Conservation (phyloP, 768 basidiomycete species). For the Panaeolus papilionaceus region DNA sequence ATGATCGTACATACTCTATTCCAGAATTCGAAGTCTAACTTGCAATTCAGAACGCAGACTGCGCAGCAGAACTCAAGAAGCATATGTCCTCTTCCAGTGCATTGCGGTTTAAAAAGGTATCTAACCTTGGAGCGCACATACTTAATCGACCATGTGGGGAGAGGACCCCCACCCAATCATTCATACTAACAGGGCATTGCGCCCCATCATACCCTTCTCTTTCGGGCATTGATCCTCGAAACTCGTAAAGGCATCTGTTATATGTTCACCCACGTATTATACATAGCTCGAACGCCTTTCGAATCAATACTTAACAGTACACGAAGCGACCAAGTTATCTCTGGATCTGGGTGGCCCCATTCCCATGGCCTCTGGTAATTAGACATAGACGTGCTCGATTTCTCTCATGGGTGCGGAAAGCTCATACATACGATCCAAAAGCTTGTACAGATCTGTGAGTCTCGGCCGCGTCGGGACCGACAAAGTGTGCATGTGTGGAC, state of each 20-base stretch:
- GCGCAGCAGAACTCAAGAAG: conserved; percentile 9
- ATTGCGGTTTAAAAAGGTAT: neutral
- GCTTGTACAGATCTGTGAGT: neutral
- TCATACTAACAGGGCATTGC: too few species aligned
- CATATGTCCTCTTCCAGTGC: neutral
- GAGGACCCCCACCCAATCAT: too few species aligned
- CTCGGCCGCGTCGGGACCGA: conserved; percentile 4
- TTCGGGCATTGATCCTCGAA: conserved; percentile 3
- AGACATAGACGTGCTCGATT: neutral
- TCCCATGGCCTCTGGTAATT: neutral
- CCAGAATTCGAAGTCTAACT: conserved; percentile 6
- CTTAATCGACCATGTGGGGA: neutral
- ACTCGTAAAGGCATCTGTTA: neutral
- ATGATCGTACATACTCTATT: conserved; percentile 10
- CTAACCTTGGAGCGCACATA: neutral
- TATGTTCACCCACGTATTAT: neutral
- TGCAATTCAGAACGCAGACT: neutral
- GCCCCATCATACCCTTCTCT: neutral
- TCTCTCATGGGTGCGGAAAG: neutral
- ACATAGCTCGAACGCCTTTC: neutral
- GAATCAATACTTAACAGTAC: neutral
- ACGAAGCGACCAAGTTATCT: neutral
- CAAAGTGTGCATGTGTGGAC: neutral
- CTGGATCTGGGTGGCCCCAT: neutral
- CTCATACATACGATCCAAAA: neutral